Conservation (phyloP, 148 eudicot species). For the Simmondsia chinensis region DNA sequence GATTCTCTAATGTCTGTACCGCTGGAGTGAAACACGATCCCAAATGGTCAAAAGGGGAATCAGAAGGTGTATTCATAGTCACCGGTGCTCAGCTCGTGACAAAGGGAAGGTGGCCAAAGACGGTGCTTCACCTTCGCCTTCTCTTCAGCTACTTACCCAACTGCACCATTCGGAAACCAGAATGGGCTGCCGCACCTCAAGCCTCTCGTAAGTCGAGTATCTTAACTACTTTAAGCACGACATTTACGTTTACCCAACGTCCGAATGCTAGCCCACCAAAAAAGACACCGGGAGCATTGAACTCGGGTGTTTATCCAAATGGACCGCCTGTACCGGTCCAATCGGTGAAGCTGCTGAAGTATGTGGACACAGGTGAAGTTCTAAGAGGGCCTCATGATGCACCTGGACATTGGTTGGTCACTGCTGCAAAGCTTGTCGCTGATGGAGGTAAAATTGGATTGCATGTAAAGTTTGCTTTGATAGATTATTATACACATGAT, state of each 20-base stretch:
- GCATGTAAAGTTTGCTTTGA: conserved; percentile 74
- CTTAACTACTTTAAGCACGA: conserved; percentile 62
- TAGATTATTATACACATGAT: conserved; percentile 55
- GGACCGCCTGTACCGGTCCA: conserved; percentile 81
- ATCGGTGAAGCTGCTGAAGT: conserved; percentile 55
- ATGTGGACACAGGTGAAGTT: conserved; percentile 60
- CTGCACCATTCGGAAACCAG: conserved; percentile 53
- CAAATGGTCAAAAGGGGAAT: conserved; percentile 37
- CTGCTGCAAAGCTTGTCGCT: conserved; percentile 65
- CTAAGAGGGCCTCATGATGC: conserved; percentile 73
- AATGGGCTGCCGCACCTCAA: conserved; percentile 77
- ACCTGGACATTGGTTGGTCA: conserved; percentile 96
- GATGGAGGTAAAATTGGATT: conserved; percentile 81
- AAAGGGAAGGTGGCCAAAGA: conserved; percentile 85
- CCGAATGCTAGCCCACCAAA: conserved; percentile 38
- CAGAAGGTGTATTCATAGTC: conserved; percentile 62
- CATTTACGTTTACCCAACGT: conserved; percentile 66
- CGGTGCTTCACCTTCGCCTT: conserved; percentile 67
- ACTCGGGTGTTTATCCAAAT: conserved; percentile 83
- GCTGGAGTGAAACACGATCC: conserved; percentile 65
- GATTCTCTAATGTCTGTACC: conserved; percentile 71
- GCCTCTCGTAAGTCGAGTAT: conserved; percentile 60
- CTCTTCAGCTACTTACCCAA: conserved; percentile 67
- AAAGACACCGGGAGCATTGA: conserved; percentile 55
- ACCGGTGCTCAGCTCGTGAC: conserved; percentile 90